Percentiles rank a stretch among this genome's conserved stretches.
phyloP scores from a whole-genome alignment of 495 filamentous ascomycete genomes.

The Aspergillus funiculosus region DNA sequence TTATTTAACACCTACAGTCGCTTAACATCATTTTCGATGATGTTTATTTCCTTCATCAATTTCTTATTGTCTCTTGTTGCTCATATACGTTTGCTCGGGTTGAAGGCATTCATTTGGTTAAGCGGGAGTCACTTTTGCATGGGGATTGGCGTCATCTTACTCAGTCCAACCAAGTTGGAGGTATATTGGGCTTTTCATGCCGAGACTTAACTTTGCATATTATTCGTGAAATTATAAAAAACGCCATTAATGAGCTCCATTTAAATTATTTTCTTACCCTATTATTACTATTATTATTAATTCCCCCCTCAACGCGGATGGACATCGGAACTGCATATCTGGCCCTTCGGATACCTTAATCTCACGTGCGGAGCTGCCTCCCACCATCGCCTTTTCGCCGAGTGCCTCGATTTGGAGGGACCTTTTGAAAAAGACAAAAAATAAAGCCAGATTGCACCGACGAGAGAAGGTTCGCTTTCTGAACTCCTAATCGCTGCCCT shows the following conservation, averaged over 20 bases:
- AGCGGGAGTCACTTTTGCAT: constrained; percentile 5
- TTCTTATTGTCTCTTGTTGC: too few relatives aligned
- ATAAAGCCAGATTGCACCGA: background rate
- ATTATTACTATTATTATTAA: background rate
- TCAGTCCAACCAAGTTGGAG: too few relatives aligned
- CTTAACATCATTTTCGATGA: too few relatives aligned
- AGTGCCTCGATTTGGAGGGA: background rate
- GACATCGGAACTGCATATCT: constrained; percentile 22
- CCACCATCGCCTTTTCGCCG: constrained; percentile 1
- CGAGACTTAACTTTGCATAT: too few relatives aligned
- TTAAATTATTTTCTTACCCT: background rate
- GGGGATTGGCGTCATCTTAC: too few relatives aligned
- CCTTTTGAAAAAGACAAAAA: background rate
- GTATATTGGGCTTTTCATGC: too few relatives aligned
- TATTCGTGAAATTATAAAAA: too few relatives aligned
- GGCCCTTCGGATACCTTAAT: constrained; percentile 12
- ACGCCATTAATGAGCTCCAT: background rate
- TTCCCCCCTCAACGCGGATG: background rate
- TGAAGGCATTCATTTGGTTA: too few relatives aligned
- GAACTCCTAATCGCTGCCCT: constrained; percentile 6
- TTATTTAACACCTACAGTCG: too few relatives aligned
- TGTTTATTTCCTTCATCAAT: too few relatives aligned
- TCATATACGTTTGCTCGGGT: too few relatives aligned
- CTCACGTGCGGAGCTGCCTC: constrained; percentile 20
- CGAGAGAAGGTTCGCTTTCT: background rate